Evolutionary conservation across 2,329 filamentous ascomycete genomes (phyloP).

Genomic region (Xylaria sp.): DNA sequence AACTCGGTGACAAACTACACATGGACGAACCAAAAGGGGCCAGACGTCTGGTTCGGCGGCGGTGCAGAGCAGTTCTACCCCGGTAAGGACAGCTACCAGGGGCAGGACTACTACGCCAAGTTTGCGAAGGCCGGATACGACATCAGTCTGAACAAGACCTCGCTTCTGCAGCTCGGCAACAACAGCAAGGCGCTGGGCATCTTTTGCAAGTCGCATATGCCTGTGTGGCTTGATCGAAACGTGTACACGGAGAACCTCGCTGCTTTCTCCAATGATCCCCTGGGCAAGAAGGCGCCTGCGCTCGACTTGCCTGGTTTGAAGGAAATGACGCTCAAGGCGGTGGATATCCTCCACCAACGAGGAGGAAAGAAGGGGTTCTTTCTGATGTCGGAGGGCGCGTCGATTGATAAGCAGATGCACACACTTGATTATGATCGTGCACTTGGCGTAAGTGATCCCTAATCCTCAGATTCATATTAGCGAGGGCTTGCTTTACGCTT

Average conservation of each 20-base stretch:
- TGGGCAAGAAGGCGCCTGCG: constrained; percentile 71
- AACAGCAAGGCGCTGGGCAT: constrained; percentile 76
- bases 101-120: constrained; percentile 81
- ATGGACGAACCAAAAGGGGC: constrained; percentile 78
- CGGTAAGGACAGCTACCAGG: constrained; percentile 70
- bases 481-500: too few species aligned
- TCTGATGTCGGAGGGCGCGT: constrained; percentile 87
- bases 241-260: constrained; percentile 78
- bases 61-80: constrained; percentile 84
- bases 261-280: constrained; percentile 73
- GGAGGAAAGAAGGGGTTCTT: constrained; percentile 80
- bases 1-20: constrained; percentile 82
- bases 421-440: constrained; percentile 85
- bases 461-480: neutral
- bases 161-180: constrained; percentile 67
- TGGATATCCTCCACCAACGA: constrained; percentile 77
- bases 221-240: constrained; percentile 88
- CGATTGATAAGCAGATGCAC: constrained; percentile 93
- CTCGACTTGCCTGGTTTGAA: constrained; percentile 83
- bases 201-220: constrained; percentile 78
- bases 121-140: constrained; percentile 79
- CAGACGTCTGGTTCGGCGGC: constrained; percentile 84
- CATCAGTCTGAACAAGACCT: constrained; percentile 78
- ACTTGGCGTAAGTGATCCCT: constrained; percentile 61
- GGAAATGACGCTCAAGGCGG: constrained; percentile 89